Evolutionary conservation across 148 eudicot genomes (phyloP).

Genomic region (Suaeda aralocaspica): DNA sequence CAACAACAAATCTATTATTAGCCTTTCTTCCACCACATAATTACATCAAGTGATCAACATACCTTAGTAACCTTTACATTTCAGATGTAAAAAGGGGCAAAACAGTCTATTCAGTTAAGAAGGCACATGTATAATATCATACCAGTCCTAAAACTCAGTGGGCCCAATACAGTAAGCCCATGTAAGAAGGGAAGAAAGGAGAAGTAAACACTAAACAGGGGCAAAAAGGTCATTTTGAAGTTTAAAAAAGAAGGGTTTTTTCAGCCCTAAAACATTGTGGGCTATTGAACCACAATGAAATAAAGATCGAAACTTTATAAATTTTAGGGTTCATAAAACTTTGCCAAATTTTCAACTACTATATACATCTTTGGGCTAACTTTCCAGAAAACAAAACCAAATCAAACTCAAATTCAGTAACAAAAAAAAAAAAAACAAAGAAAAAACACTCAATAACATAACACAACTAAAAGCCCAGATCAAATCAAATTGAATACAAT

Average conservation of each 20-base stretch:
- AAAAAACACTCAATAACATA: not conserved
- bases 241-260: not conserved
- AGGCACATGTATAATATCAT: too few relatives aligned
- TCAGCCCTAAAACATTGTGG: slow-evolving; percentile 17
- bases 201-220: too few relatives aligned
- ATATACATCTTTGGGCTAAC: slow-evolving; percentile 16
- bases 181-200: not conserved
- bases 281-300: slow-evolving; percentile 14
- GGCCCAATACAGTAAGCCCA: slow-evolving; percentile 21
- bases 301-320: slow-evolving; percentile 11
- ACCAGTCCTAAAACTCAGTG: not conserved
- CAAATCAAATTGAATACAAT: too few relatives aligned
- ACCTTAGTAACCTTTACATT: not conserved
- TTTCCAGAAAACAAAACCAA: not conserved
- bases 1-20: too few relatives aligned
- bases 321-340: slow-evolving; percentile 20
- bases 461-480: not conserved
- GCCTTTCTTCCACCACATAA: too few relatives aligned
- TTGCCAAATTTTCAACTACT: not conserved
- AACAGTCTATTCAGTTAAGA: too few relatives aligned
- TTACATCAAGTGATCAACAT: too few relatives aligned
- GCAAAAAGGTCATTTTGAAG: slow-evolving; percentile 8
- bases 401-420: not conserved
- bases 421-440: not conserved
- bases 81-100: not conserved